Base-by-base conservation (phyloP, 768 basidiomycete species). In the Xerocomellus amylosporus region DNA sequence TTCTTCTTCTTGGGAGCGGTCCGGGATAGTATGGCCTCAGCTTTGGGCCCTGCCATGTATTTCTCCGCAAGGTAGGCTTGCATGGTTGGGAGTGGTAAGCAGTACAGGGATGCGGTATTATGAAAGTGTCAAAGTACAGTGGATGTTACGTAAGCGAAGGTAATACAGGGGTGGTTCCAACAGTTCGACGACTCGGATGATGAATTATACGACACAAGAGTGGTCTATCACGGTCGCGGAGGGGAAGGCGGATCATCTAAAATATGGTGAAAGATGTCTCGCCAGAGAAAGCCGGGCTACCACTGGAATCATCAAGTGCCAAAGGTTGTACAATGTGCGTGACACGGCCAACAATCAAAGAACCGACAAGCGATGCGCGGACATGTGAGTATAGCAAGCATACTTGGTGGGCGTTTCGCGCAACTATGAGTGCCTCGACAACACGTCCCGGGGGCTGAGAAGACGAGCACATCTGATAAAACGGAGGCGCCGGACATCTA, bases 21-120 rank as follows among this genome's bases (percentile, higher is more conserved):
- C 42, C 83, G 83, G 4, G 93, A 77, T 8, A 98, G 78, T 58
- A 98, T 98, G 7, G 93, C 94, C 61, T 98, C 96, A 2, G 95
- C 93, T 65, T 98, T 98, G 0, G 92, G 85, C 1, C 96, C 96
- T 6, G 93, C 86, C 94, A 98, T 96, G 75, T 98, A 98, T 58
- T 90, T 92, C 59, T 87, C 81, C 0, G 92, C 92, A 17, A 95
- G 80, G 69, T 95, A 95, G 22, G 90, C 78, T 69, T 93, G 87
- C 75, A 95, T 79, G 28, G 33, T 33, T 30, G 30, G 30, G 33
- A 9, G 33, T 33, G 31, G 33, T 34, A 24, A 24, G 24, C 4
- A 34, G 14, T 34, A 34, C 33, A 14, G 13, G 13, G 13, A 34
- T 14, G 33, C 1, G 33, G 33, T 34, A 34, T 14, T 34, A 34